A percentile compares a stretch with the other conserved stretches of the same genome.
phyloP scores from a whole-genome alignment of 2,329 filamentous ascomycete species.

The Rutstroemia sp. region DNA sequence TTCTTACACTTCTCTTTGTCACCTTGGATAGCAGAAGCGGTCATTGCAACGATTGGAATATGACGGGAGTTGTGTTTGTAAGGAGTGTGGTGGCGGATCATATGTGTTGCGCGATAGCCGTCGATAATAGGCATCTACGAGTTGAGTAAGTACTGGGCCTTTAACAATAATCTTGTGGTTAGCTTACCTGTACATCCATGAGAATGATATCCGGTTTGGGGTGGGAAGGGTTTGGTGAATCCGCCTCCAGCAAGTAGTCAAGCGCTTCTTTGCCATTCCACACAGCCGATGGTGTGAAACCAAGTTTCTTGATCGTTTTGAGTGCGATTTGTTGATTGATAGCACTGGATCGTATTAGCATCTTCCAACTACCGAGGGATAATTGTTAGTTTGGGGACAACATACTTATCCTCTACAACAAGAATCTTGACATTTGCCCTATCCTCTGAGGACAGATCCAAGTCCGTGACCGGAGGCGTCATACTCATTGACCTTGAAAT shows the following conservation, averaged over 20 bases:
- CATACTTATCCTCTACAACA: constrained; percentile 75
- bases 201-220: constrained; percentile 62
- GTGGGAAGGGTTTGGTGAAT: constrained; percentile 24
- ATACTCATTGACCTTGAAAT: constrained; percentile 17
- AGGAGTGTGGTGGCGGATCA: constrained; percentile 59
- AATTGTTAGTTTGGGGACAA: constrained; percentile 12
- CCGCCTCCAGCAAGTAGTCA: constrained; percentile 57
- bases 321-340: constrained; percentile 72
- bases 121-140: constrained; percentile 61
- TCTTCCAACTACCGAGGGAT: not conserved
- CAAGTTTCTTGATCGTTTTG: constrained; percentile 66
- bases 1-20: constrained; percentile 66
- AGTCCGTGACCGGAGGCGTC: constrained; percentile 30
- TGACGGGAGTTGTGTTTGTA: constrained; percentile 53
- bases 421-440: constrained; percentile 61
- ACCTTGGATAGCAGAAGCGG: constrained; percentile 69
- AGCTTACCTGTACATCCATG: constrained; percentile 58
- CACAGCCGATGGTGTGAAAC: constrained; percentile 62
- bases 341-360: constrained; percentile 31
- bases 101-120: constrained; percentile 69
- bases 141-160: not conserved
- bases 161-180: not conserved
- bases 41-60: constrained; percentile 76
- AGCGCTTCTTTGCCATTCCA: constrained; percentile 77
- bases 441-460: constrained; percentile 47